Evolutionary conservation across 192 early-diverging fungal genomes (phyloP).

Genomic region (Coemansia interrupta): DNA sequence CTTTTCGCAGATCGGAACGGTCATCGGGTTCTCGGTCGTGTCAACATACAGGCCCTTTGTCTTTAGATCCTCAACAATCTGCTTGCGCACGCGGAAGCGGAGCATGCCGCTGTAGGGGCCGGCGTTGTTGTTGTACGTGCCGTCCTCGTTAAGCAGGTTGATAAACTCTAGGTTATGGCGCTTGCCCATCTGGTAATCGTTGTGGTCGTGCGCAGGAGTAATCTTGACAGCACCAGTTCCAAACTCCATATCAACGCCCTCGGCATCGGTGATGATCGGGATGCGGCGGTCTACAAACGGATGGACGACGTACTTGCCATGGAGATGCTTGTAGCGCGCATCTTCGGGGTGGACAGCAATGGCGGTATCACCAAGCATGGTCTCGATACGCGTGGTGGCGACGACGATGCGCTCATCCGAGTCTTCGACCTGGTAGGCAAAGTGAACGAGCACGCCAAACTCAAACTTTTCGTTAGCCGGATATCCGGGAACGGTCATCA

Average conservation of each 20-base stretch:
- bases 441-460: slow-evolving; percentile 95
- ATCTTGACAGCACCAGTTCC: slow-evolving; percentile 99
- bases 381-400: slow-evolving; percentile 98
- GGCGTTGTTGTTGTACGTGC: slow-evolving; percentile 87
- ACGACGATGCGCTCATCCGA: slow-evolving; percentile 86
- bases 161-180: slow-evolving; percentile 91
- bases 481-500: slow-evolving; percentile 89
- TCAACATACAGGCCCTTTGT: slow-evolving; percentile 83
- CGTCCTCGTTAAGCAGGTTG: slow-evolving; percentile 96
- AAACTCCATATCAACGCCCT: slow-evolving; percentile 84
- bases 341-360: slow-evolving; percentile 94
- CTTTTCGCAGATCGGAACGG: slow-evolving; percentile 81
- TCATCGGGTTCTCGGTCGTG: slow-evolving; percentile 90
- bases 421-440: slow-evolving; percentile 88
- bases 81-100: slow-evolving; percentile 89
- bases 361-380: slow-evolving; percentile 98
- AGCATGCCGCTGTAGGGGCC: slow-evolving; percentile 84
- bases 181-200: slow-evolving; percentile 96
- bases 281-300: slow-evolving; percentile 90
- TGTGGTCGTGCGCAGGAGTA: slow-evolving; percentile 96
- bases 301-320: slow-evolving; percentile 90
- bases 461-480: slow-evolving; percentile 91
- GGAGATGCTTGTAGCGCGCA: slow-evolving; percentile 88
- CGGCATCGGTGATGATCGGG: slow-evolving; percentile 84
- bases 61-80: slow-evolving; percentile 84